A percentile compares a stretch with the other conserved stretches of the same genome.
phyloP scores from a whole-genome alignment of 148 eudicot species.

The Rhododendron ovatum region DNA sequence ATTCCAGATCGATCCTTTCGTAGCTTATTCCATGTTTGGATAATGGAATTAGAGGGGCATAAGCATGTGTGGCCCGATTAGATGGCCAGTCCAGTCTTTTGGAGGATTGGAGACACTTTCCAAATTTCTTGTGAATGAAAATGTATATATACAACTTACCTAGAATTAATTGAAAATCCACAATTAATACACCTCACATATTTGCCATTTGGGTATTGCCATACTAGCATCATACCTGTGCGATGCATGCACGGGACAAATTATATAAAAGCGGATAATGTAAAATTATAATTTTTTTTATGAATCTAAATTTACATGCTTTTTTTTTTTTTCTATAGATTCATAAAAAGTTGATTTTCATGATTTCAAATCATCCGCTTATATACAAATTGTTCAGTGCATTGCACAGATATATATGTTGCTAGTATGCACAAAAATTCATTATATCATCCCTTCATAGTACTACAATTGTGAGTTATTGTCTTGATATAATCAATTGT shows the following conservation, averaged over 20 bases:
- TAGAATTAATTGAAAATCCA: neutral
- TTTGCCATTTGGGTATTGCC: no score
- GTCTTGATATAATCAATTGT: neutral
- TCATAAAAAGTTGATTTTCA: no score
- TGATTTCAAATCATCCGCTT: neutral
- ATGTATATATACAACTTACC: no score
- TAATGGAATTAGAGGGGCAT: neutral
- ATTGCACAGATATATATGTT: no score
- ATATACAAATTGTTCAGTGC: neutral
- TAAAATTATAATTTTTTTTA: no score
- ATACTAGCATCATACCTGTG: no score
- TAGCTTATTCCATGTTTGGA: no score
- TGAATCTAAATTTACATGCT: no score
- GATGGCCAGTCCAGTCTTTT: neutral
- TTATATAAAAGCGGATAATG: no score
- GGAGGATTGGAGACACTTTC: neutral
- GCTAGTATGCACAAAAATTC: neutral
- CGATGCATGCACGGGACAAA: no score
- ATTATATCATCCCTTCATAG: neutral
- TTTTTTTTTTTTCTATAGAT: no score
- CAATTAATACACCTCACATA: neutral
- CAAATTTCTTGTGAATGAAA: neutral
- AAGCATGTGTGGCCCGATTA: neutral
- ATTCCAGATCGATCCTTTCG: neutral
- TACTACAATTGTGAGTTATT: neutral